A percentile compares a stretch with the other conserved stretches of the same genome.
phyloP scores from a whole-genome alignment of 2,329 filamentous ascomycete species.

The Penicillium sp. region DNA sequence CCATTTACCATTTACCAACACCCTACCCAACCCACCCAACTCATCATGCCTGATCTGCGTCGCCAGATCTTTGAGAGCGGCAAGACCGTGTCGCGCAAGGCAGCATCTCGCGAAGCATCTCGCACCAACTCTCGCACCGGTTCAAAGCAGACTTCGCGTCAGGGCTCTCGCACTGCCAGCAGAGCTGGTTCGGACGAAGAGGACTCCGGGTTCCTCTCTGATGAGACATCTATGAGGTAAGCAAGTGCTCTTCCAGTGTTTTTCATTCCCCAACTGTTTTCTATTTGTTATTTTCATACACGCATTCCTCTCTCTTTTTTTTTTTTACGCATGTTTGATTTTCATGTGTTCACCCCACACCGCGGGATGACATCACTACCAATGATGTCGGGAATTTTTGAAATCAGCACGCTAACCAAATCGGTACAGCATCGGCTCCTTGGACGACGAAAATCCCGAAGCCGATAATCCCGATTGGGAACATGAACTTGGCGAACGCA shows the following conservation, averaged over 20 bases:
- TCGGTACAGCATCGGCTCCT: constrained; percentile 59
- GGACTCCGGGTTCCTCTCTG: constrained; percentile 57
- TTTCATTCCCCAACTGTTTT: too few relatives aligned
- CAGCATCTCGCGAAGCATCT: constrained; percentile 57
- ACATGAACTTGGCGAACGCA: constrained; percentile 63
- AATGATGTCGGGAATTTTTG: constrained; percentile 8
- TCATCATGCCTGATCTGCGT: constrained; percentile 51
- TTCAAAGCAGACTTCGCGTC: constrained; percentile 55
- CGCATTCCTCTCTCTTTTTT: too few relatives aligned
- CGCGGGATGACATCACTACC: constrained; percentile 40
- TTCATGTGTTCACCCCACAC: constrained; percentile 17
- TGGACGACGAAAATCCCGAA: constrained; percentile 64
- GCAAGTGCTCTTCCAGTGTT: constrained; percentile 1
- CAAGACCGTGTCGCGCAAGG: constrained; percentile 67
- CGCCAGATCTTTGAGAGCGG: constrained; percentile 65
- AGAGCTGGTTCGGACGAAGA: constrained; percentile 62
- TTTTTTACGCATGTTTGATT: constrained; percentile 35
- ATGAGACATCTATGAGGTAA: constrained; percentile 61
- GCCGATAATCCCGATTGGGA: constrained; percentile 62
- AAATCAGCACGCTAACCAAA: constrained; percentile 12
- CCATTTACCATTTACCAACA: background rate
- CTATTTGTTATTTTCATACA: too few relatives aligned
- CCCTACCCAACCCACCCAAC: background rate
- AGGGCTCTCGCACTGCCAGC: constrained; percentile 57
- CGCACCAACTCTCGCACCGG: constrained; percentile 54